These are phyloP conservation scores for Sclerotiophoma versabilis DNA, from an alignment of 2,329 filamentous ascomycete species.

Conservation along the genomic window DNA sequence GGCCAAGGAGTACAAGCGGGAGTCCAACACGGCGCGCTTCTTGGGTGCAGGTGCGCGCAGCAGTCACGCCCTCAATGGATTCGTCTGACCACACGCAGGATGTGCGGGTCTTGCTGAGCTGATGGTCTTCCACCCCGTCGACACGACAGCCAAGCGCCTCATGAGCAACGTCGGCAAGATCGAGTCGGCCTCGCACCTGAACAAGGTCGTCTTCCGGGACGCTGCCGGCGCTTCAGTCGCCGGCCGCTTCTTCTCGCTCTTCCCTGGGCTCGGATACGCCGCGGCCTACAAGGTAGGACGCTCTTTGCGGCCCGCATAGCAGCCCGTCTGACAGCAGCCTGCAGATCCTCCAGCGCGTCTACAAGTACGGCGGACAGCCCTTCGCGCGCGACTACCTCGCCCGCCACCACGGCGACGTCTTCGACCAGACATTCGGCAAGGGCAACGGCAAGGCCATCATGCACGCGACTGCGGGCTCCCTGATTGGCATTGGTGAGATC, in stretches of 20 bases:
- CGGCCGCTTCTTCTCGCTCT: conserved; percentile 90
- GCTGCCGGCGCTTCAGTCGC: conserved; percentile 74
- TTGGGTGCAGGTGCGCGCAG: conserved; percentile 80
- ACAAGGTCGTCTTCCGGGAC: conserved; percentile 92
- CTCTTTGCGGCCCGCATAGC: not conserved
- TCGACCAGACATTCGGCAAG: conserved; percentile 90
- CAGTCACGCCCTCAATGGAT: not conserved
- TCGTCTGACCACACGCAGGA: conserved; percentile 62
- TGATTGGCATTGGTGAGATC: conserved; percentile 98
- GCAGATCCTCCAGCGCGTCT: conserved; percentile 88
- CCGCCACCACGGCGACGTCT: conserved; percentile 78
- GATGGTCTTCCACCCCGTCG: conserved; percentile 80
- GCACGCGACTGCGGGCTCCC: conserved; percentile 92
- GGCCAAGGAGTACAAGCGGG: conserved; percentile 74
- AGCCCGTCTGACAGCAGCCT: conserved; percentile 19
- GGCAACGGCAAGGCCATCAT: conserved; percentile 98
- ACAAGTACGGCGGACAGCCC: conserved; percentile 98
- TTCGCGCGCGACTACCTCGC: conserved; percentile 90
- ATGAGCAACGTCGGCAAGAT: conserved; percentile 96
- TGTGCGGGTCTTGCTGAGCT: conserved; percentile 92
- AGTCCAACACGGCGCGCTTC: conserved; percentile 87
- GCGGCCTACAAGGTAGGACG: conserved; percentile 86
- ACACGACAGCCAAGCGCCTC: conserved; percentile 97
- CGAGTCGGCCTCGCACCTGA: conserved; percentile 69
- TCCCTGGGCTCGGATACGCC: conserved; percentile 95